Evolutionary conservation across 192 early-diverging fungal species (phyloP).

Genomic region (Dissophora globulifera): DNA sequence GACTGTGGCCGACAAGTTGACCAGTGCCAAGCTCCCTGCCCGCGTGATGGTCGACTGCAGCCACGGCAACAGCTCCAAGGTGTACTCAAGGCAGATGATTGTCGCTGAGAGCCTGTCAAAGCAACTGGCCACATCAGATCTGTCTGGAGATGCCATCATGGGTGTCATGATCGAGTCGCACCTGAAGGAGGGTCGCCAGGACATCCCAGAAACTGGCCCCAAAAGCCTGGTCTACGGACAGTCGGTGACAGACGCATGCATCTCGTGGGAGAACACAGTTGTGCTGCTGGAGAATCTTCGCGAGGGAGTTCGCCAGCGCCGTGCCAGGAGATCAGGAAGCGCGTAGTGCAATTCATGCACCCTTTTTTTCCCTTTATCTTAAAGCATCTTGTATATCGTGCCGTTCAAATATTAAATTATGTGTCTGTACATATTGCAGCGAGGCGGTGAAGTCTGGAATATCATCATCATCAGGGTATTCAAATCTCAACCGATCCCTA

Average conservation of each 20-base stretch:
- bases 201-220: conserved; percentile 78
- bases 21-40: conserved; percentile 65
- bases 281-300: conserved; percentile 76
- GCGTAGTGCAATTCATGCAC: conserved; percentile 21
- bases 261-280: conserved; percentile 91
- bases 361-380: conserved; percentile 27
- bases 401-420: not conserved
- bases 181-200: conserved; percentile 87
- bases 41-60: conserved; percentile 95
- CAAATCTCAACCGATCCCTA: too few relatives aligned
- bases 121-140: conserved; percentile 67
- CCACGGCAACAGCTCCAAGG: conserved; percentile 94
- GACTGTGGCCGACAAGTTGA: conserved; percentile 64
- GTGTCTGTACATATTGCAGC: conserved; percentile 27
- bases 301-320: conserved; percentile 77
- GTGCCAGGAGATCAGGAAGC: conserved; percentile 48
- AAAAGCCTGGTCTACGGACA: conserved; percentile 85
- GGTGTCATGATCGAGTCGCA: conserved; percentile 98
- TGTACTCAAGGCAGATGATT: conserved; percentile 84
- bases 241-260: conserved; percentile 93
- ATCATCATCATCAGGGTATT: too few relatives aligned
- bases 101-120: conserved; percentile 72
- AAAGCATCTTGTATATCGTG: not conserved
- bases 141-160: conserved; percentile 79
- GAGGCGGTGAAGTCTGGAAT: conserved; percentile 63